phyloP scores from a whole-genome alignment of 2,329 filamentous ascomycete species.

The Fusarium verticillioides region DNA sequence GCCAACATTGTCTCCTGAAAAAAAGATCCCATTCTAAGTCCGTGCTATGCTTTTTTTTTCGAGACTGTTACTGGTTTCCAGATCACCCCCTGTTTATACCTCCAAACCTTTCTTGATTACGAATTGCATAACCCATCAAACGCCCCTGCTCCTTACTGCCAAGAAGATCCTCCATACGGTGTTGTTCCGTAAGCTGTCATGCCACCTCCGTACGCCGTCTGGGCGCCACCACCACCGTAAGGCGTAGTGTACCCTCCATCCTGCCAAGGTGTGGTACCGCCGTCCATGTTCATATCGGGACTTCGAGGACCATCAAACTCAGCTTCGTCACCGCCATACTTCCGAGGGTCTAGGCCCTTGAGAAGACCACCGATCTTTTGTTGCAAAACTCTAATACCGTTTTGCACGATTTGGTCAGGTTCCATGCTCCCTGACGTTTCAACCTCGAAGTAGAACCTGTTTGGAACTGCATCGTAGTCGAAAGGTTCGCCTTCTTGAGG shows the following conservation, averaged over 20 bases:
- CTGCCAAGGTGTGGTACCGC: slow-evolving; percentile 65
- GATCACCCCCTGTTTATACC: slow-evolving; percentile 23
- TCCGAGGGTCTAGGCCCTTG: slow-evolving; percentile 60
- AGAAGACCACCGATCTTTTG: slow-evolving; percentile 88
- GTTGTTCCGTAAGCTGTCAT: slow-evolving; percentile 74
- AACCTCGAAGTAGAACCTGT: slow-evolving; percentile 91
- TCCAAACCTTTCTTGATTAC: slow-evolving; percentile 35
- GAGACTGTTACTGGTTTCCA: slow-evolving; percentile 38
- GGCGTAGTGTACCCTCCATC: slow-evolving; percentile 77
- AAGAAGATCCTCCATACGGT: slow-evolving; percentile 62
- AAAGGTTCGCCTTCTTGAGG: slow-evolving; percentile 86
- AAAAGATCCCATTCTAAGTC: slow-evolving; percentile 42
- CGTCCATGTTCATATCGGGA: slow-evolving; percentile 71
- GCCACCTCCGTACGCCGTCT: slow-evolving; percentile 74
- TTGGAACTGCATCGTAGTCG: slow-evolving; percentile 87
- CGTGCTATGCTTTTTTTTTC: slow-evolving; percentile 42
- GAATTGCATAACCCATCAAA: slow-evolving; percentile 40
- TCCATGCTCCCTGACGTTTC: slow-evolving; percentile 89
- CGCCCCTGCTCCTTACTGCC: slow-evolving; percentile 53
- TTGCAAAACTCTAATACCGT: slow-evolving; percentile 89
- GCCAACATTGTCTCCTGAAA: slow-evolving; percentile 12
- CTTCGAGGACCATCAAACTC: slow-evolving; percentile 74
- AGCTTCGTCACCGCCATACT: slow-evolving; percentile 65
- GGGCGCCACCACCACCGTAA: slow-evolving; percentile 63
- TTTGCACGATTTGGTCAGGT: slow-evolving; percentile 88